These are phyloP conservation scores for Monilinia vaccinii-corymbosi DNA, from an alignment of 2,329 filamentous ascomycete species.

Conservation along the genomic window DNA sequence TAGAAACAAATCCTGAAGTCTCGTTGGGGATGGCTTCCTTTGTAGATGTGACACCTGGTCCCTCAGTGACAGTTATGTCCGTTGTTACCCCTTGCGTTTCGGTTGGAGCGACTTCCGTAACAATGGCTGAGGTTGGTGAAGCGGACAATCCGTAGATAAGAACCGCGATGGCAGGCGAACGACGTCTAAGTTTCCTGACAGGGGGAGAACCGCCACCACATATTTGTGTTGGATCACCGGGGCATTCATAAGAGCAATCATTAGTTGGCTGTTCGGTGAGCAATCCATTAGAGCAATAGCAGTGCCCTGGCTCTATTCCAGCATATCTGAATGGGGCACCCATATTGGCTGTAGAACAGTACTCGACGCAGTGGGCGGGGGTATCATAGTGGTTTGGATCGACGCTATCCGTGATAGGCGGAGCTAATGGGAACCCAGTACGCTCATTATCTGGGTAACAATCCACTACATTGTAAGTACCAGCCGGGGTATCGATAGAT, in stretches of 20 bases:
- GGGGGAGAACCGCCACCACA: neutral
- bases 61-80: neutral
- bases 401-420: neutral
- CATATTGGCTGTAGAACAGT: neutral
- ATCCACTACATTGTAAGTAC: neutral
- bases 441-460: neutral
- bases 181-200: neutral
- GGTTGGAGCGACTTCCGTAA: neutral
- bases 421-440: neutral
- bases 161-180: neutral
- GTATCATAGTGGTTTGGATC: neutral
- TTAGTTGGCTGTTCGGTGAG: neutral
- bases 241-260: neutral
- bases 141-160: neutral
- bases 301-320: constrained; percentile 2
- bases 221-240: neutral
- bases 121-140: neutral
- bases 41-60: neutral
- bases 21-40: neutral
- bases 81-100: neutral
- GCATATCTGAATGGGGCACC: neutral
- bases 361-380: neutral
- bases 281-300: neutral
- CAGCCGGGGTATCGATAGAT: neutral
- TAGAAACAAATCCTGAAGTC: neutral